Evolutionary conservation across 2,329 filamentous ascomycete genomes (phyloP), one percentile per base, ranked within the genome.

Genomic region (Fusarium scirpi): DNA sequence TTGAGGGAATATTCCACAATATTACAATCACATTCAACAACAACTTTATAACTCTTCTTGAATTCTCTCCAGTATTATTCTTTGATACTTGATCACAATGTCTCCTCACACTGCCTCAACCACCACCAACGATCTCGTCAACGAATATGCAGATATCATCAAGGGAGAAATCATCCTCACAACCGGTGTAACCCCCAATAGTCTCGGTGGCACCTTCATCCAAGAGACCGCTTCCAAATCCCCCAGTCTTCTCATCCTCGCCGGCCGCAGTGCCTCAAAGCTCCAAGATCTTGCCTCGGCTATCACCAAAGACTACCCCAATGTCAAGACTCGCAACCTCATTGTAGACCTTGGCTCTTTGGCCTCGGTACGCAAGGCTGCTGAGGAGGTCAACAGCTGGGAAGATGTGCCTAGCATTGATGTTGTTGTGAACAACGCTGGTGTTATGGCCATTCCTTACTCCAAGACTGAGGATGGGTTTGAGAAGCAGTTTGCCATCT

Each of bases 401-500:
- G 58, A 29, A 3, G 78, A 80, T 7, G 75, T 80, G 4, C 74
- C 71, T 65, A 69, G 44, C 11, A 77, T 84, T 16, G 80, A 84
- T 43, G 76, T 83, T 7, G 58, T 84, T 13, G 78, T 84, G 13
- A 84, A 84, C 59, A 83, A 82, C 58, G 82, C 83, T 0, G 82
- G 78, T 5, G 76, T 84, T 51, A 84, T 84, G 83, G 81, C 76
- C 3, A 54, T 77, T 4, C 70, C 74, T 1, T 77, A 72, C 16
- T 63, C 62, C 2, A 61, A 74, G 10, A 79, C 79, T 0, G 63
- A 67, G 0, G 83, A 85, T 46, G 82, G 82, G 0, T 71, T 80
- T 41, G 84, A 84, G 74, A 74, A 76, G 56, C 82, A 84, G 59
- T 82, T 86, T 51, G 82, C 78, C 0, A 80, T 80, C 4, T 85